phyloP scores from a whole-genome alignment of 208 protist species.

The Leishmania gerbilli region DNA sequence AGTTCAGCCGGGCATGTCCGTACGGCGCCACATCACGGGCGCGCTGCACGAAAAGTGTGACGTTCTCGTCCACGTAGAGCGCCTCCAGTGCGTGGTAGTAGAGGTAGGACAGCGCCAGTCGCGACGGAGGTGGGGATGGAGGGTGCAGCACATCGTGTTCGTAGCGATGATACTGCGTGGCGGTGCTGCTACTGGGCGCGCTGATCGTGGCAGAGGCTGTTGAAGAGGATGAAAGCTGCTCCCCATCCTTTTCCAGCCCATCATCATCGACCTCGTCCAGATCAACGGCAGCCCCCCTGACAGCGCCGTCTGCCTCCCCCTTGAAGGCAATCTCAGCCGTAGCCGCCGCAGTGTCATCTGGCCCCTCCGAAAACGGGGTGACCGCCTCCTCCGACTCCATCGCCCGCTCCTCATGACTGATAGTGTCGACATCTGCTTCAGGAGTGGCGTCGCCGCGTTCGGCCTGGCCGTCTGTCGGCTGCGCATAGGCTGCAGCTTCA shows the following conservation, averaged over 20 bases:
- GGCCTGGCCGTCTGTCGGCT: neutral
- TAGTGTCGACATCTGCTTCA: neutral
- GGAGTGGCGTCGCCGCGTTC: neutral
- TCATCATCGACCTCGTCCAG: neutral
- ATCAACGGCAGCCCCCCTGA: neutral
- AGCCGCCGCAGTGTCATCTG: neutral
- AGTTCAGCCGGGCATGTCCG: constrained; percentile 79
- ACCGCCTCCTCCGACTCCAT: neutral
- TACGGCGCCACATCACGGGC: constrained; percentile 45
- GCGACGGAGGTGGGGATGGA: constrained; percentile 17
- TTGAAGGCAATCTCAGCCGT: neutral
- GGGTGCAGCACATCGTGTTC: neutral
- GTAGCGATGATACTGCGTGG: neutral
- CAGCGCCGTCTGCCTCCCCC: neutral
- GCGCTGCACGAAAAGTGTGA: constrained; percentile 47
- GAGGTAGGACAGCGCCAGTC: constrained; percentile 48
- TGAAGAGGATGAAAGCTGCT: neutral
- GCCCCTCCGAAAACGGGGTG: neutral
- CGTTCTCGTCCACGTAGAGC: constrained; percentile 64
- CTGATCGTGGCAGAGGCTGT: neutral
- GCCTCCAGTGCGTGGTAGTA: constrained; percentile 67
- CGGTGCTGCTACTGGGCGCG: neutral
- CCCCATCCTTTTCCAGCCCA: neutral
- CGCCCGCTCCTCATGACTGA: neutral
- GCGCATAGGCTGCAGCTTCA: neutral